Conservation (phyloP, 2,329 filamentous ascomycete species). For the Xylaria sp. region DNA sequence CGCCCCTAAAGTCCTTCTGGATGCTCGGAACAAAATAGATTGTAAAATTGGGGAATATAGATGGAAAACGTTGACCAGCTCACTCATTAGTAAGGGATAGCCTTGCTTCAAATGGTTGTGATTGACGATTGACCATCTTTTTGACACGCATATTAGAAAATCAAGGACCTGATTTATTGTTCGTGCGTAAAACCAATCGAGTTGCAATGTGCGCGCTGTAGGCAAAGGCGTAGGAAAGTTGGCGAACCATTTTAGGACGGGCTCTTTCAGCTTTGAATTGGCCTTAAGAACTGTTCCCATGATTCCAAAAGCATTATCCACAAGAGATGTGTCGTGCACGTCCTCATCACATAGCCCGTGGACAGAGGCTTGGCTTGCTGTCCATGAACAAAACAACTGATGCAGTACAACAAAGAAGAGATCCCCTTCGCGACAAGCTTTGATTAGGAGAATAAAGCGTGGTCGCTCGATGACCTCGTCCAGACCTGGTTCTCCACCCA, state of each 20-base stretch:
- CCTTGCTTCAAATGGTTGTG: slow-evolving; percentile 52
- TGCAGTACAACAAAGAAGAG: slow-evolving; percentile 73
- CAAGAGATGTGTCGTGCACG: slow-evolving; percentile 34
- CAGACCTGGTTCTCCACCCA: slow-evolving; percentile 40
- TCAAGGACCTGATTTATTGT: slow-evolving; percentile 53
- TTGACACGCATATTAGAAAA: slow-evolving; percentile 58
- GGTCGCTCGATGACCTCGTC: slow-evolving; percentile 55
- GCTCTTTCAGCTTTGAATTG: slow-evolving; percentile 50
- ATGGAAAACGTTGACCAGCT: slow-evolving; percentile 61
- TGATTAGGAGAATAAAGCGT: slow-evolving; percentile 65
- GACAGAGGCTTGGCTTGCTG: slow-evolving; percentile 52
- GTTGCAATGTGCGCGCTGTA: slow-evolving; percentile 27
- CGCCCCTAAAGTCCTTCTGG: slow-evolving; percentile 59
- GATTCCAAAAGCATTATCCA: slow-evolving; percentile 52
- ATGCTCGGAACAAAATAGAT: slow-evolving; percentile 63
- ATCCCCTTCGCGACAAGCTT: slow-evolving; percentile 68
- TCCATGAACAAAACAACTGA: slow-evolving; percentile 72
- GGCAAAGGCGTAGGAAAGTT: slow-evolving; percentile 51
- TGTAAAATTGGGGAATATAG: slow-evolving; percentile 65
- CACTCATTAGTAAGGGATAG: slow-evolving; percentile 67
- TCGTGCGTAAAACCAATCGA: slow-evolving; percentile 37
- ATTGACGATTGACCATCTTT: slow-evolving; percentile 54
- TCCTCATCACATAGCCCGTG: slow-evolving; percentile 52
- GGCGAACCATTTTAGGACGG: slow-evolving; percentile 51
- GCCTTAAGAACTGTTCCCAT: slow-evolving; percentile 53